A percentile compares a stretch with the other conserved stretches of the same genome.
phyloP scores from a whole-genome alignment of 768 basidiomycete species.

The Pisolithus sp. region DNA sequence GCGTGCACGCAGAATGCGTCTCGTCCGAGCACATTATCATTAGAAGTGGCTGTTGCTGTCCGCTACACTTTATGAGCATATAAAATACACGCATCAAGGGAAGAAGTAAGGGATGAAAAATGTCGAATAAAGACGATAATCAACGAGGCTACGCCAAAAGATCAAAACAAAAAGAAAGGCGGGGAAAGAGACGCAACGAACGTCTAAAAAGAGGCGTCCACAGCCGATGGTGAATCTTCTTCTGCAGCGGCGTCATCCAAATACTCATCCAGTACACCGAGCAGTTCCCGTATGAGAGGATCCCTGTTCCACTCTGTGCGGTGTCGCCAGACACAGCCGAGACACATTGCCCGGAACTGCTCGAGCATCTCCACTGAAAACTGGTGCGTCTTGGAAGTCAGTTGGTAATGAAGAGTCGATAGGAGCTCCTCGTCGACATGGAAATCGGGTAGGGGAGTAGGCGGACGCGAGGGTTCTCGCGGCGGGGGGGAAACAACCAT shows the following conservation, averaged over 20 bases:
- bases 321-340: conserved; percentile 77
- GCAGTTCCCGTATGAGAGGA: conserved; percentile 52
- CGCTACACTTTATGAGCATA: neutral
- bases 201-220: conserved; percentile 3
- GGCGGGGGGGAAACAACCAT: conserved; percentile 17
- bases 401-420: conserved; percentile 37
- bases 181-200: no score
- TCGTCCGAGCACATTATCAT: no score
- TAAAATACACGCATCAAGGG: conserved; percentile 15
- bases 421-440: conserved; percentile 49
- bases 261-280: conserved; percentile 54
- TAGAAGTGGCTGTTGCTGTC: neutral
- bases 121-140: conserved; percentile 11
- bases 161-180: neutral
- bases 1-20: no score
- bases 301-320: conserved; percentile 81
- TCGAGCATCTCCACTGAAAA: conserved; percentile 88
- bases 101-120: neutral
- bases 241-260: conserved; percentile 49
- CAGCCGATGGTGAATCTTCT: neutral
- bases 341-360: conserved; percentile 81
- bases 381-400: conserved; percentile 48
- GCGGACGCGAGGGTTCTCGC: conserved; percentile 48
- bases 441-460: conserved; percentile 77
- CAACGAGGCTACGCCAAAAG: conserved; percentile 1